These are phyloP conservation scores for Annulohypoxylon truncatum DNA, from an alignment of 2,329 filamentous ascomycete genomes.

Conservation along the genomic window DNA sequence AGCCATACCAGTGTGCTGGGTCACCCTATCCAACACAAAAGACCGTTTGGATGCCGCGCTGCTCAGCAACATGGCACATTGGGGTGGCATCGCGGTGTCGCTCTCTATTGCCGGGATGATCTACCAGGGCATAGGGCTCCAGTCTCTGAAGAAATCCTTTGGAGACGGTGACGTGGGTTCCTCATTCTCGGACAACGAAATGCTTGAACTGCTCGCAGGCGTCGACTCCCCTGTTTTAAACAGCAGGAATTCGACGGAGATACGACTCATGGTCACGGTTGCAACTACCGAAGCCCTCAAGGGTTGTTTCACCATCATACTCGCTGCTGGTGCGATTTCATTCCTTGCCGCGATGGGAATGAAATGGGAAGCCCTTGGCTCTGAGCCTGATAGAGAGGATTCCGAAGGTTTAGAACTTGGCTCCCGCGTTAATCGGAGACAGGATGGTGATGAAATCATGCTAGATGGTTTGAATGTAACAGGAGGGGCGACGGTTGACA, in stretches of 20 bases:
- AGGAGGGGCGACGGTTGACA: neutral
- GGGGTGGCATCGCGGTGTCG: conserved; percentile 45
- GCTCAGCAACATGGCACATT: conserved; percentile 50
- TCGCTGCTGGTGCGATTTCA: conserved; percentile 44
- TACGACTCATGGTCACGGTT: conserved; percentile 27
- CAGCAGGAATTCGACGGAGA: conserved; percentile 31
- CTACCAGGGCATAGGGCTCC: conserved; percentile 48
- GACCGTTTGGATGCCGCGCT: conserved; percentile 47
- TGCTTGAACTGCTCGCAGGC: conserved; percentile 48
- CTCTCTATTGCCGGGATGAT: conserved; percentile 48
- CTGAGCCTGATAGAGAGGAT: conserved; percentile 13
- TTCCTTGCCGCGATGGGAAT: conserved; percentile 46
- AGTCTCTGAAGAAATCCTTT: conserved; percentile 37
- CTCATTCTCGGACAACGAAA: conserved; percentile 42
- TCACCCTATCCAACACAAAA: conserved; percentile 38
- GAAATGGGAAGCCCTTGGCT: conserved; percentile 47
- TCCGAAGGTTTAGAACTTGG: neutral
- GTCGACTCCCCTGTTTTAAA: conserved; percentile 44
- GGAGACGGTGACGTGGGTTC: conserved; percentile 22
- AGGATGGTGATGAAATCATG: neutral
- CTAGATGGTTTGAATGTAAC: conserved; percentile 7
- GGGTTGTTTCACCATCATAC: conserved; percentile 44
- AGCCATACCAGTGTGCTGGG: conserved; percentile 43
- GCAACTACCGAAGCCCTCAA: conserved; percentile 45
- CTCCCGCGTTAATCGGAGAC: neutral